Percentiles rank a stretch among this genome's conserved stretches.
Conservation (phyloP, 345 rosid species). For the Stellera chamaejasme region DNA sequence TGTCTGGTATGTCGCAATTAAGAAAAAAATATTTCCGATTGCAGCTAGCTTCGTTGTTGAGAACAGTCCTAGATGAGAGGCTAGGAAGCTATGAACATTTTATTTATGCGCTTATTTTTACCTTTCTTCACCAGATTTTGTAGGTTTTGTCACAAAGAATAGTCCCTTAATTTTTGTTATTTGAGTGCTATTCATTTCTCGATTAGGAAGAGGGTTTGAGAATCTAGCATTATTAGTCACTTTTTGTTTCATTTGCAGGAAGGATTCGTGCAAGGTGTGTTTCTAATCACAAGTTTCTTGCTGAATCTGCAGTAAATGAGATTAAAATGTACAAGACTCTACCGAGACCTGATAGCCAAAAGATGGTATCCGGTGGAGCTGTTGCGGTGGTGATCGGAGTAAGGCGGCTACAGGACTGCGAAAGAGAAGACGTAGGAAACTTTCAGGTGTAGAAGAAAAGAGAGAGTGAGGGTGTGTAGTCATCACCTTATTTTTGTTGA, state of each 20-base stretch:
- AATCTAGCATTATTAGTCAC: conserved; percentile 2
- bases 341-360: no score
- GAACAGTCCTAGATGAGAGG: conserved; percentile 91
- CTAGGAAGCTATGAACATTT: conserved; percentile 66
- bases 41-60: conserved; percentile 81
- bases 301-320: conserved; percentile 56
- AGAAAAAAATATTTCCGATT: conserved; percentile 40
- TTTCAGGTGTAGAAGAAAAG: no score
- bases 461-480: no score
- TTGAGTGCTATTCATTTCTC: conserved; percentile 5
- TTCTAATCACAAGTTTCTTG: conserved; percentile 17
- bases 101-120: conserved; percentile 71
- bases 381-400: no score
- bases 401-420: no score
- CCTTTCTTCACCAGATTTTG: conserved; percentile 89
- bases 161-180: neutral
- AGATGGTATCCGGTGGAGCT: no score
- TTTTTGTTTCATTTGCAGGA: conserved; percentile 43
- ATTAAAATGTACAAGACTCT: conserved; percentile 54
- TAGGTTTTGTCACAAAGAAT: conserved; percentile 44
- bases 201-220: no score
- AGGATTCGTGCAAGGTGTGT: conserved; percentile 39
- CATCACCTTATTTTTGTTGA: no score
- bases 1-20: neutral
- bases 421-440: no score